Evolutionary conservation across 495 filamentous ascomycete species (phyloP).

Genomic region (Talaromyces wortmannii): DNA sequence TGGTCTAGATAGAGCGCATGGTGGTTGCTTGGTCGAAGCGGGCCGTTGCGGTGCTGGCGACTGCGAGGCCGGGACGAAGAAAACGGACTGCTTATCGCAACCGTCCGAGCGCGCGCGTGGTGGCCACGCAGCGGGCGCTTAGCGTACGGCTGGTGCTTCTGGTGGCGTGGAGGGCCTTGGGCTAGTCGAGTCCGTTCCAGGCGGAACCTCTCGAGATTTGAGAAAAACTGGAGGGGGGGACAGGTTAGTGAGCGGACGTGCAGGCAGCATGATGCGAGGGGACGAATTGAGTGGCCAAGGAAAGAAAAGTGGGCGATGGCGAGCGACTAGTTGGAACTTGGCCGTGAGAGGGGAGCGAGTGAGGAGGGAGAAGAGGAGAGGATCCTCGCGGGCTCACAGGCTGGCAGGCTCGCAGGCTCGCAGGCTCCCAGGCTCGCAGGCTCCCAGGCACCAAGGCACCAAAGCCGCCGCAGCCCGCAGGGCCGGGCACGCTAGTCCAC

Average conservation of each 20-base stretch:
- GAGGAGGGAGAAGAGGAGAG: no score
- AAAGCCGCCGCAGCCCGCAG: no score
- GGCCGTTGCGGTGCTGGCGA: conserved; percentile 15
- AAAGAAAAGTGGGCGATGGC: no score
- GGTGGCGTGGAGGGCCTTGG: conserved; percentile 8
- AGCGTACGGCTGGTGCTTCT: background rate
- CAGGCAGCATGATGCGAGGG: background rate
- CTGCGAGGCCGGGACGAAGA: background rate
- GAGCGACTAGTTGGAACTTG: no score
- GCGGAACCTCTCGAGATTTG: conserved; percentile 31
- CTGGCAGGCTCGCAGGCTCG: no score
- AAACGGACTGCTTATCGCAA: background rate
- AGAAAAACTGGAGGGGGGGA: conserved; percentile 25
- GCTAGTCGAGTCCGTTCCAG: conserved; percentile 16
- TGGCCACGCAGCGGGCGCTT: background rate
- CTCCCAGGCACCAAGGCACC: no score
- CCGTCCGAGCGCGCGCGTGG: background rate
- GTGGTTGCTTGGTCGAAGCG: conserved; percentile 19
- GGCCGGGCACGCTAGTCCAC: no score
- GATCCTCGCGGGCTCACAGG: no score
- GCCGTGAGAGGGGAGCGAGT: no score
- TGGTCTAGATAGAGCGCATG: conserved; percentile 35
- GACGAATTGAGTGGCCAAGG: background rate
- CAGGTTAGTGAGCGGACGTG: background rate
- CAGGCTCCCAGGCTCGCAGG: no score